Base-by-base conservation (phyloP, 2,329 filamentous ascomycete species). In the Phialocephala subalpina region DNA sequence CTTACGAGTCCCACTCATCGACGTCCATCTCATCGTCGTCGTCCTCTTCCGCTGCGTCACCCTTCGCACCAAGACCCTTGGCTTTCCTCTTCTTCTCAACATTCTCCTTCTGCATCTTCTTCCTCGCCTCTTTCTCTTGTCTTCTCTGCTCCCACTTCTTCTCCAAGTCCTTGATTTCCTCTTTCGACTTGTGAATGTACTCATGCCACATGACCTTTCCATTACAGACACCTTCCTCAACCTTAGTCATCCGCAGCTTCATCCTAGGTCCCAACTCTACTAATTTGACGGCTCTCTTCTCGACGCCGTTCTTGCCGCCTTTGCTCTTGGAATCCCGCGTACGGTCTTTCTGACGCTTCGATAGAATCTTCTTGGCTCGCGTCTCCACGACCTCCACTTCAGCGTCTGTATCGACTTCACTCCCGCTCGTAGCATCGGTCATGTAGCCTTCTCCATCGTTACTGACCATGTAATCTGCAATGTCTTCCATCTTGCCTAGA, bases 181-280 rank as follows among this genome's bases (percentile, higher is more conserved):
- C 86, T 72, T 88, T 88, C 7, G 88, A 89, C 84, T 99, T 99
- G 77, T 90, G 87, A 61, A 98, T 89, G 76, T 93, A 97, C 77
- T 97, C 94, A 78, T 99, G 96, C 96, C 96, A 99, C 92, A 99
- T 92, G 64, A 97, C 87, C 77, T 93, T 96, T 58, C 96, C 96
- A 29, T 87, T 86, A 74, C 94, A 97, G 7, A 98, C 80, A 1
- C 95, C 96, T 73, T 99, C 96, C 77, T 99, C 96, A 4, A 99
- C 94, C 82, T 99, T 99, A 63, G 93, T 94, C 80, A 99, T 83
- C 36, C 95, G 89, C 47, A 99, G 82, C 67, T 88, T 91, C 91
- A 99, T 90, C 62, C 96, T 88, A 1, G 96, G 96, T 0, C 96
- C 96, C 0, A 99, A 82, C 80, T 99, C 96, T 3, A 97, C 90